Evolutionary conservation across 1,284 basidiomycete genomes (phyloP), one percentile per base, ranked within the genome.

Genomic region (Trametes versicolor): DNA sequence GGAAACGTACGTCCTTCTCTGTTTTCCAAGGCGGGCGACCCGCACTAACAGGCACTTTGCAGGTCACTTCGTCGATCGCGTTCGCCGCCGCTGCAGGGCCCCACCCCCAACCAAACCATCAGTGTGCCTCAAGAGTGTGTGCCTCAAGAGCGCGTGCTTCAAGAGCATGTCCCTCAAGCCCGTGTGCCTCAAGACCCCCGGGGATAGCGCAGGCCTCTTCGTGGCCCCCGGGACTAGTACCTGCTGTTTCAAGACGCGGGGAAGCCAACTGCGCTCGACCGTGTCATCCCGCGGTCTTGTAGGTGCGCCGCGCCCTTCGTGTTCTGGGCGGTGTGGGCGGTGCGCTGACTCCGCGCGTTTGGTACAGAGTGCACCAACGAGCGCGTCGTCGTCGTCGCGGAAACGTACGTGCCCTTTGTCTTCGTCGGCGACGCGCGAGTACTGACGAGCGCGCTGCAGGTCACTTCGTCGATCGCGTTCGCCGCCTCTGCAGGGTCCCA

Each of bases 211-310:
- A 60, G 58, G 63, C 58, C 58, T 64, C 63, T 64, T 60, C 58
- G 58, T 64, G 53, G 63, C 63, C 63, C 63, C 58, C 63, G 63
- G 63, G 63, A 64, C 63, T 56, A 64, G 63, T 64, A 64, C 63
- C 58, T 53, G 43, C 58, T 27, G 21, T n/a, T 25, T 4, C 39
- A 41, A n/a, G 34, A 2, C 8, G 57, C 48, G 58, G 63, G 63
- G 63, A 64, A 64, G 63, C 63, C 15, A 64, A 64, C 48, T 32
- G 49, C 49, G 49, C 49, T 32, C 45, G 25, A 48, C 25, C 21
- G 19, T 5, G 19, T 6, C 21, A 9, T 3, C 7, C 12, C 45
- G 25, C 17, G 23, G 21, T 21, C 51, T 4, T 13, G 34, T 8
- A 37, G 45, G 45, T 48, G 45, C 25, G 41, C 17, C 15, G 43